These are phyloP conservation scores for Pelargonium cotyledonis DNA, from an alignment of 441 rosid species.

Conservation along the genomic window DNA sequence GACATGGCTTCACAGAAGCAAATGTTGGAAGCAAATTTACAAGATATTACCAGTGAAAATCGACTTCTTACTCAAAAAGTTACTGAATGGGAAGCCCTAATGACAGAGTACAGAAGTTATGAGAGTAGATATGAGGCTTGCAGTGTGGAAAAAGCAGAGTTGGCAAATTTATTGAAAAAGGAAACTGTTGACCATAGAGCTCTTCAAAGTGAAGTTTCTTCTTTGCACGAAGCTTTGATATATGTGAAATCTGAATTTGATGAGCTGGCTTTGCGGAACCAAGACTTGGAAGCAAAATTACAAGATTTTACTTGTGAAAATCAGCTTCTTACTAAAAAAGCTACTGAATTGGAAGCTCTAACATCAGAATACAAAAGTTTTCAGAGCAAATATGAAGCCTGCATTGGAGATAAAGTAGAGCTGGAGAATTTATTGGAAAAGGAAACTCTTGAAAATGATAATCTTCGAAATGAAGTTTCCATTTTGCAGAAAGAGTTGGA, in stretches of 20 bases:
- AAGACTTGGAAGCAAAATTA: slow-evolving; percentile 51
- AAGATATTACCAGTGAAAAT: slow-evolving; percentile 19
- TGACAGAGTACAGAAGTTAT: slow-evolving; percentile 12
- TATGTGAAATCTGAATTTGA: slow-evolving; percentile 18
- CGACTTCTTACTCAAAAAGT: slow-evolving; percentile 8
- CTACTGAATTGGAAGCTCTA: slow-evolving; percentile 7
- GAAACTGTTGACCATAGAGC: slow-evolving; percentile 3
- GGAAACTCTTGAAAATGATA: slow-evolving; percentile 6
- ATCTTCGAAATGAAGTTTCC: slow-evolving; percentile 13
- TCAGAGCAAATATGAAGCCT: slow-evolving; percentile 9
- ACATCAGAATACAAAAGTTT: slow-evolving; percentile 7
- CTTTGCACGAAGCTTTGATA: slow-evolving; percentile 2
- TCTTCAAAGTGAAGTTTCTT: slow-evolving; percentile 11
- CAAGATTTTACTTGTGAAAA: slow-evolving; percentile 22
- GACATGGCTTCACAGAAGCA: slow-evolving; percentile 57
- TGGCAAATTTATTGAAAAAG: slow-evolving; percentile 4
- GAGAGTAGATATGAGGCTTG: slow-evolving; percentile 12
- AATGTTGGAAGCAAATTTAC: slow-evolving; percentile 51
- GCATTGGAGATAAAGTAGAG: slow-evolving; percentile 2
- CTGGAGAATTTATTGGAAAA: not conserved
- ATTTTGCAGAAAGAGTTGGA: slow-evolving; percentile 6
- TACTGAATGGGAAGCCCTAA: slow-evolving; percentile 7
- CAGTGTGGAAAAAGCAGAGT: slow-evolving; percentile 6
- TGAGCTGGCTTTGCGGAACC: slow-evolving; percentile 45
- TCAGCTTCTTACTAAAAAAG: slow-evolving; percentile 8